phyloP scores from a whole-genome alignment of 495 filamentous ascomycete genomes.

The Daldinia bambusicola region DNA sequence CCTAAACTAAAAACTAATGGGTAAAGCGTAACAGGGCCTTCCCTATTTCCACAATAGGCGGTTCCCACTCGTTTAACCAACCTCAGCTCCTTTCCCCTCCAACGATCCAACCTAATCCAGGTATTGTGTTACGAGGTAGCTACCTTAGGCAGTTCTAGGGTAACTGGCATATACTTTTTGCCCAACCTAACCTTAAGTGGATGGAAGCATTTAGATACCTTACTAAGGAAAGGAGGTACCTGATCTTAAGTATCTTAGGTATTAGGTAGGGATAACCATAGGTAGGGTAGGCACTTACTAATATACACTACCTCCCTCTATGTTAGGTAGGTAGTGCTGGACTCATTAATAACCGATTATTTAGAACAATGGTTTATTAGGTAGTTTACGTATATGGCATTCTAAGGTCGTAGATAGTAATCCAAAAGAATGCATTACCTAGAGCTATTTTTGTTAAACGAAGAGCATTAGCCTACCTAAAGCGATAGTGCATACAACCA shows the following conservation, averaged over 20 bases:
- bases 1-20: background rate
- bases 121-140: background rate
- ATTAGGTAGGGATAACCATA: too few species aligned
- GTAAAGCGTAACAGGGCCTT: constrained; percentile 18
- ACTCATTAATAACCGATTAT: too few species aligned
- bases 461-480: background rate
- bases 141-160: background rate
- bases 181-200: background rate
- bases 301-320: too few species aligned
- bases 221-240: background rate
- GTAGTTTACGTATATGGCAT: too few species aligned
- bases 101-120: constrained; percentile 8
- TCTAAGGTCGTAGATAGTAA: too few species aligned
- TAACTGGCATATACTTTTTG: background rate
- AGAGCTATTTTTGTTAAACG: background rate
- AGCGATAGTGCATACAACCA: background rate
- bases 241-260: too few species aligned
- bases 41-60: constrained; percentile 25
- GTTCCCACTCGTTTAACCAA: constrained; percentile 21
- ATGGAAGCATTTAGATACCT: background rate
- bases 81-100: constrained; percentile 13
- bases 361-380: too few species aligned
- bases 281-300: too few species aligned
- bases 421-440: background rate
- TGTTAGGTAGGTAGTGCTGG: too few species aligned